Base-by-base conservation (phyloP, 2,329 filamentous ascomycete genomes). In the Monascus ruber region DNA sequence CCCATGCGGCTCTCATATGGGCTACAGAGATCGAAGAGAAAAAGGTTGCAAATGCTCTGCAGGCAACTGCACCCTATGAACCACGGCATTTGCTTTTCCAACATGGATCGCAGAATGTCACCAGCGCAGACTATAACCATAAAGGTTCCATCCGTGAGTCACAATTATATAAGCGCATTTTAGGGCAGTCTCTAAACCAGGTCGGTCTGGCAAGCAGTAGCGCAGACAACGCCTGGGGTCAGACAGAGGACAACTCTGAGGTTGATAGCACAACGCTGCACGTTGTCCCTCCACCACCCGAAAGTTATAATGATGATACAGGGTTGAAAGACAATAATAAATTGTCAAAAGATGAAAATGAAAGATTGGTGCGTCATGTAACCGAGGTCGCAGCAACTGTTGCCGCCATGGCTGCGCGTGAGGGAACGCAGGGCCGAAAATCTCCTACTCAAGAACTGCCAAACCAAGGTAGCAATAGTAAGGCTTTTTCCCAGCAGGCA, bases 1-100 rank as follows among this genome's bases (percentile, higher is more conserved):
- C 91, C 0, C 91, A 98, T 58, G 91, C 91, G 4, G 88, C 93
- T 4, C 83, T 95, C 34, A 98, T 98, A 48, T 98, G 91, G 91
- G 91, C 87, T 53, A 82, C 76, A 6, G 88, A 95, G 45, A 59
- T 73, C 2, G 83, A 88, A 31, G 83, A 88, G 63, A 88, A 86
- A 64, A 81, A 77, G 52, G 69, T 76, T 5, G 40, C 46, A 28
- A 46, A 56, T 44, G 41, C 49, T 36, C 45, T 48, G 24, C 41
- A 46, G 17, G 62, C 63, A 29, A 45, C 58, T 35, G 47, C 50
- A 32, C 45, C 54, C 4, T 53, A 57, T 43, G 63, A 66, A 40
- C 55, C 57, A 28, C 52, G 61, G 40, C 53, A 60, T 33, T 45
- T 58, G 11, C 51, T 56, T 10, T 49, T 56, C 32, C 42, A 49